Conservation (phyloP, 2,329 filamentous ascomycete genomes). For the Monilinia laxa region DNA sequence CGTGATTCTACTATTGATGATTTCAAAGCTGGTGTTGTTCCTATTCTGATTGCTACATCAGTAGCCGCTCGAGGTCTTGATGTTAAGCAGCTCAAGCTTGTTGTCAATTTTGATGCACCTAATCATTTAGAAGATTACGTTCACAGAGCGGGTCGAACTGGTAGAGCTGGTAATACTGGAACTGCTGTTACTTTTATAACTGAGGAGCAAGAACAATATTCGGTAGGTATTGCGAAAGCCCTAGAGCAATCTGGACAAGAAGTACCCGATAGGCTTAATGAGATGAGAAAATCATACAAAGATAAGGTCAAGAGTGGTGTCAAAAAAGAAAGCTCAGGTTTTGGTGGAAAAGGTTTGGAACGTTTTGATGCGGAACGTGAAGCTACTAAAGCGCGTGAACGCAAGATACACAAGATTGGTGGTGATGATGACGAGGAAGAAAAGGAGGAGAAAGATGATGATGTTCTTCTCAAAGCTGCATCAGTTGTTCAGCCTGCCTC, state of each 20-base stretch:
- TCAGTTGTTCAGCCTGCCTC: conserved; percentile 63
- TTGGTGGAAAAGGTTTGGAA: conserved; percentile 92
- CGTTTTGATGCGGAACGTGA: conserved; percentile 88
- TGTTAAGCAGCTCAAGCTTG: conserved; percentile 92
- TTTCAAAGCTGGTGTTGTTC: conserved; percentile 88
- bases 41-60: conserved; percentile 90
- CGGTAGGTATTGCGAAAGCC: conserved; percentile 86
- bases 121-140: conserved; percentile 97
- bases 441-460: conserved; percentile 68
- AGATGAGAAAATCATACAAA: conserved; percentile 70
- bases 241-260: conserved; percentile 79
- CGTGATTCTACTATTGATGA: conserved; percentile 89
- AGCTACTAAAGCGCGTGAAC: conserved; percentile 79
- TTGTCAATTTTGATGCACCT: conserved; percentile 92
- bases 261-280: conserved; percentile 67
- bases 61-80: conserved; percentile 93
- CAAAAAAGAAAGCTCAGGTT: conserved; percentile 84
- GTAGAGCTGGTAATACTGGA: conserved; percentile 89
- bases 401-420: conserved; percentile 85
- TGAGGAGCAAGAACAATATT: conserved; percentile 86
- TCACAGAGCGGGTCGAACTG: conserved; percentile 89
- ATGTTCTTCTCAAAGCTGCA: conserved; percentile 67
- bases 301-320: conserved; percentile 93
- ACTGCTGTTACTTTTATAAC: conserved; percentile 94
- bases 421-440: conserved; percentile 79